phyloP scores from a whole-genome alignment of 2,329 filamentous ascomycete genomes.

The Dothistroma pini region DNA sequence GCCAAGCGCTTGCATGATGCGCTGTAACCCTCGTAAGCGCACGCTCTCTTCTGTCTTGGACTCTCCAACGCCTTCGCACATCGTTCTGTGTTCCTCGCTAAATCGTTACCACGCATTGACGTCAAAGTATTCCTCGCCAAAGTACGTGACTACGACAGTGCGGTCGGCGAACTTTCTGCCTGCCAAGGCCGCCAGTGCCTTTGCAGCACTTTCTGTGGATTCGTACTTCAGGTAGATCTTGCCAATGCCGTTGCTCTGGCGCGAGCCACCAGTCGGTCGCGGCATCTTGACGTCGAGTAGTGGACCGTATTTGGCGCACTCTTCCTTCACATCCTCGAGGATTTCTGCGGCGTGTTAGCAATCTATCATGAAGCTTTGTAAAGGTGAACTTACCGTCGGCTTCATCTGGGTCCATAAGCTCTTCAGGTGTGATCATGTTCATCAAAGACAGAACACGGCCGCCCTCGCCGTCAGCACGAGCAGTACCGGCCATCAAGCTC shows the following conservation, averaged over 20 bases:
- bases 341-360: slow-evolving; percentile 64
- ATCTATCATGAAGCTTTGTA: background rate
- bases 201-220: slow-evolving; percentile 69
- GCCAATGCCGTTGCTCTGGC: slow-evolving; percentile 83
- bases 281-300: slow-evolving; percentile 91
- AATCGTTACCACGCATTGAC: slow-evolving; percentile 71
- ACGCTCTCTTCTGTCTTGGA: background rate
- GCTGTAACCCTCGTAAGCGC: background rate
- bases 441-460: slow-evolving; percentile 85
- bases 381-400: slow-evolving; percentile 69
- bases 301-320: slow-evolving; percentile 85
- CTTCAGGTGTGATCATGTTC: slow-evolving; percentile 98
- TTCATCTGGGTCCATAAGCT: slow-evolving; percentile 89
- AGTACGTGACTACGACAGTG: slow-evolving; percentile 95
- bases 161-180: slow-evolving; percentile 94
- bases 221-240: slow-evolving; percentile 99
- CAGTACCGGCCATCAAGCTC: slow-evolving; percentile 90
- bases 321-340: slow-evolving; percentile 86
- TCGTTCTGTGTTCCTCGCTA: background rate
- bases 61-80: background rate
- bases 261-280: slow-evolving; percentile 74
- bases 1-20: background rate
- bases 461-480: slow-evolving; percentile 70
- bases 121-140: slow-evolving; percentile 97
- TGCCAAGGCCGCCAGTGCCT: slow-evolving; percentile 83